phyloP scores from a whole-genome alignment of 2,329 filamentous ascomycete genomes.

The Cordyceps javanica region DNA sequence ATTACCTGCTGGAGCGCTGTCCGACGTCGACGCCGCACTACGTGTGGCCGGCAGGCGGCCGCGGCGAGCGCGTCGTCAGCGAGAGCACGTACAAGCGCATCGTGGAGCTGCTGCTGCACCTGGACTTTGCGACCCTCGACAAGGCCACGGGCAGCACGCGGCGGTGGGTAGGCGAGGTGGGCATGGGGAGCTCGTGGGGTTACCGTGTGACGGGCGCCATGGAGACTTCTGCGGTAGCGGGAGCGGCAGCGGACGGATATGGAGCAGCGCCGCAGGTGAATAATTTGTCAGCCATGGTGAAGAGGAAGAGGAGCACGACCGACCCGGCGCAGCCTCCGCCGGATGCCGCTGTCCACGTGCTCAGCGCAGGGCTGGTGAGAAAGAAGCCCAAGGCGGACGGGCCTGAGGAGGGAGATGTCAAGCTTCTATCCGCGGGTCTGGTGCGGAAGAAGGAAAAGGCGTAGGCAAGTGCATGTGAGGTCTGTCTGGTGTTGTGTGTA shows the following conservation, averaged over 20 bases:
- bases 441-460: slow-evolving; percentile 6
- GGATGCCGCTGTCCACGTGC: slow-evolving; percentile 35
- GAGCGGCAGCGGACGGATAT: slow-evolving; percentile 11
- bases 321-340: slow-evolving; percentile 12
- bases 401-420: not conserved
- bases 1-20: slow-evolving; percentile 38
- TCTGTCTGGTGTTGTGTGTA: not conserved
- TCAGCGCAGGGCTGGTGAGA: slow-evolving; percentile 41
- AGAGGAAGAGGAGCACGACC: slow-evolving; percentile 35
- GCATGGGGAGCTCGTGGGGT: slow-evolving; percentile 47
- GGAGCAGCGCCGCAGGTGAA: slow-evolving; percentile 30
- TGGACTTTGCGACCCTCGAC: slow-evolving; percentile 64
- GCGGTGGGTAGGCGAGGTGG: slow-evolving; percentile 65
- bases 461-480: not conserved
- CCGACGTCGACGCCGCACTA: slow-evolving; percentile 56
- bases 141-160: slow-evolving; percentile 58
- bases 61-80: slow-evolving; percentile 58
- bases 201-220: slow-evolving; percentile 41
- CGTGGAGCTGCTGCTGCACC: slow-evolving; percentile 62
- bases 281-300: slow-evolving; percentile 44
- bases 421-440: not conserved
- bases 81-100: slow-evolving; percentile 61
- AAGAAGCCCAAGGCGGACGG: slow-evolving; percentile 45
- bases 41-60: slow-evolving; percentile 54
- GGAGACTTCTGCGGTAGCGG: slow-evolving; percentile 21